These are phyloP conservation scores for Agapanthus africanus DNA, from an alignment of 106 monocot species.

Conservation along the genomic window DNA sequence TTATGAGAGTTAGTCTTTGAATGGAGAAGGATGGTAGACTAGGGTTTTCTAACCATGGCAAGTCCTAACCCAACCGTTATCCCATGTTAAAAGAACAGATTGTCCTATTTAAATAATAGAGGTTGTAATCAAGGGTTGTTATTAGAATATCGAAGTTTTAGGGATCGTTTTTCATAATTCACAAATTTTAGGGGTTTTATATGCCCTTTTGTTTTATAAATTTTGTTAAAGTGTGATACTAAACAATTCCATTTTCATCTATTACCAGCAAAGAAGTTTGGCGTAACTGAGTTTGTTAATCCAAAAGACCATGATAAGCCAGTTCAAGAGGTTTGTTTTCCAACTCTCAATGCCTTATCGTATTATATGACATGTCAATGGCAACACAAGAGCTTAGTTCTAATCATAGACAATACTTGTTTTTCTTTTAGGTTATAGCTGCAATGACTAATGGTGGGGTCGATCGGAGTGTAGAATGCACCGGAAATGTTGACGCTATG, in stretches of 20 bases:
- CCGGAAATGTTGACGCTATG: conserved; percentile 32
- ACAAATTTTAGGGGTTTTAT: too few species aligned
- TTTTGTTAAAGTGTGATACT: not conserved
- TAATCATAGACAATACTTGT: not conserved
- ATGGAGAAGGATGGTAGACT: too few species aligned
- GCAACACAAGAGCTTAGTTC: not conserved
- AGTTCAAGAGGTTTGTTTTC: conserved; percentile 39
- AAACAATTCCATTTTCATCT: not conserved
- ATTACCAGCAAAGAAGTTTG: conserved; percentile 31
- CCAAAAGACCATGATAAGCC: conserved; percentile 42
- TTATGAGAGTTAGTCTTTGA: too few species aligned
- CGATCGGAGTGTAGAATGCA: conserved; percentile 45
- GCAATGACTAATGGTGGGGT: conserved; percentile 83
- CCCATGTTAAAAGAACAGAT: too few species aligned
- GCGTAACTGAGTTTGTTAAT: conserved; percentile 36
- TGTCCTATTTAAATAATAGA: too few species aligned
- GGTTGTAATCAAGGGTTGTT: too few species aligned
- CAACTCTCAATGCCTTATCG: too few species aligned
- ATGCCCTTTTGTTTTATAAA: not conserved
- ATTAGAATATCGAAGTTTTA: too few species aligned
- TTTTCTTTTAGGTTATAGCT: conserved; percentile 39
- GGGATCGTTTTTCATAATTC: too few species aligned
- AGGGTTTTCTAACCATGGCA: too few species aligned
- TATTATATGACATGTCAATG: too few species aligned
- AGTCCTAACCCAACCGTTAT: too few species aligned